Conservation (phyloP, 2,329 filamentous ascomycete species). For the Aureobasidium sp. region DNA sequence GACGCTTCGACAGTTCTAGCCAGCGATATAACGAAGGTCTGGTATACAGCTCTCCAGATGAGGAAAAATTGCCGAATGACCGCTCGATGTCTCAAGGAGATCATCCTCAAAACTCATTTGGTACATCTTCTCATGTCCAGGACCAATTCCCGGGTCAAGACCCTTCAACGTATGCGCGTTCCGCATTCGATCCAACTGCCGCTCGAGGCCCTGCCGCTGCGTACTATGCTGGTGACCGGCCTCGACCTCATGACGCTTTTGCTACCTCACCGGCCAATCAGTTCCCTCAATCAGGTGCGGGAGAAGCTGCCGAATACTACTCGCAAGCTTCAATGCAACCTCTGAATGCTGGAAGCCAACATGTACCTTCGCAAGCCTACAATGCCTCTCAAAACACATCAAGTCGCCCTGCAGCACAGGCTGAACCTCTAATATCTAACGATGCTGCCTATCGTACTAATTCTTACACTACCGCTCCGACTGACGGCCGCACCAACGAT, state of each 20-base stretch:
- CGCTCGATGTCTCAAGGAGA: neutral
- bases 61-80: neutral
- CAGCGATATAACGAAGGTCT: neutral
- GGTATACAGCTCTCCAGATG: neutral
- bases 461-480: neutral
- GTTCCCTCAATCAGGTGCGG: conserved; percentile 51
- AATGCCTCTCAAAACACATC: neutral
- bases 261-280: conserved; percentile 45
- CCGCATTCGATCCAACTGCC: conserved; percentile 33
- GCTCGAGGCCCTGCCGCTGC: conserved; percentile 45
- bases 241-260: conserved; percentile 33
- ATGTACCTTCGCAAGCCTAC: neutral
- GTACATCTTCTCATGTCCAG: conserved; percentile 22
- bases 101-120: neutral
- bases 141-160: conserved; percentile 54
- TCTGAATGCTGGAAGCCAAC: neutral
- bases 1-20: neutral
- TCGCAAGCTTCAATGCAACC: conserved; percentile 12
- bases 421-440: neutral
- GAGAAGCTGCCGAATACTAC: conserved; percentile 53
- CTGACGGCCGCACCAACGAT: neutral
- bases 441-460: neutral
- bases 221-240: conserved; percentile 58
- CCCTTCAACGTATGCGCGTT: conserved; percentile 36
- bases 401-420: neutral